These are phyloP conservation scores for Arthrocladium fulminans DNA, from an alignment of 2,329 filamentous ascomycete species.

Conservation along the genomic window DNA sequence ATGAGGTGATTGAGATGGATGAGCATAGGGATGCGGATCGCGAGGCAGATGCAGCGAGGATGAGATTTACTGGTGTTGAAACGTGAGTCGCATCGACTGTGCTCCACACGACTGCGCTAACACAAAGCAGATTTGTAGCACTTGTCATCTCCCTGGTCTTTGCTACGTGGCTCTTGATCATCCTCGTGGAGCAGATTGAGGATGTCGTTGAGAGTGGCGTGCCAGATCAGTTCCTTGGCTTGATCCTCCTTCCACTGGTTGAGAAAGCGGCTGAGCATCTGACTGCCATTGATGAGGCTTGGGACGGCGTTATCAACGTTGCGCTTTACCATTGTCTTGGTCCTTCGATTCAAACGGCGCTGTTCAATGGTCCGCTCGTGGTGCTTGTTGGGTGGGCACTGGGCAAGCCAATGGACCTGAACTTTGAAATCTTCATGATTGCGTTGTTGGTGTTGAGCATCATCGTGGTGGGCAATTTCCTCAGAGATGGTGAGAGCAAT, in stretches of 20 bases:
- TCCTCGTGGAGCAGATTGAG: conserved; percentile 64
- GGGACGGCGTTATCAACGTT: conserved; percentile 65
- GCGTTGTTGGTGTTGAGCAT: conserved; percentile 72
- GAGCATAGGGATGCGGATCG: conserved; percentile 58
- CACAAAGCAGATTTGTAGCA: conserved; percentile 47
- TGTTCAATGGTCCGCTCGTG: conserved; percentile 75
- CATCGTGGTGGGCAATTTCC: conserved; percentile 74
- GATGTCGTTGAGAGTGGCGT: conserved; percentile 47
- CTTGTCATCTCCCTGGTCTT: conserved; percentile 55
- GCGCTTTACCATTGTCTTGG: conserved; percentile 77
- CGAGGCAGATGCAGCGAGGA: conserved; percentile 49
- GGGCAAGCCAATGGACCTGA: conserved; percentile 59
- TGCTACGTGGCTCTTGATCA: conserved; percentile 63
- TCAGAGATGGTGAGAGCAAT: conserved; percentile 80
- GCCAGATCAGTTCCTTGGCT: conserved; percentile 55
- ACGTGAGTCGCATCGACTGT: conserved; percentile 61
- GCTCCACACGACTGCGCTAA: conserved; percentile 35
- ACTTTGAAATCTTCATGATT: conserved; percentile 81
- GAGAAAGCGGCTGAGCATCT: conserved; percentile 83
- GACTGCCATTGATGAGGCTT: conserved; percentile 75
- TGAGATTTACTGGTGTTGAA: conserved; percentile 66
- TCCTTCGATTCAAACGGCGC: conserved; percentile 76
- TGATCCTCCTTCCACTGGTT: conserved; percentile 78
- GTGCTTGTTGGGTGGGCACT: conserved; percentile 80
- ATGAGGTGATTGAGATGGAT: conserved; percentile 61